These are phyloP conservation scores for Blastobotrys parvus DNA, from an alignment of 805 yeast genomes.

Conservation along the genomic window DNA sequence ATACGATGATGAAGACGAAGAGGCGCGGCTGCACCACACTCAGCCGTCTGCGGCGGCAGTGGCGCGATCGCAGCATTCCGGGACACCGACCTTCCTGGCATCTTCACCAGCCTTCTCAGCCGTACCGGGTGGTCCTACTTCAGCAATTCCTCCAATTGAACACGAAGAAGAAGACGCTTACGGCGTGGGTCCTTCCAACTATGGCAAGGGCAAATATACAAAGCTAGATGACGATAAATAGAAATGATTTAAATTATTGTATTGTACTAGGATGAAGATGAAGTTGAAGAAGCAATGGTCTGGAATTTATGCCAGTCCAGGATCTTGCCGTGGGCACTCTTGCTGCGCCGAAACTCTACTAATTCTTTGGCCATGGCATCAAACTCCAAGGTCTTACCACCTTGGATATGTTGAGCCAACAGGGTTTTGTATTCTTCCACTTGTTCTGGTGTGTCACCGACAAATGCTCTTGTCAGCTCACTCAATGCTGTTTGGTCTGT, in stretches of 20 bases:
- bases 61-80: conserved; percentile 8
- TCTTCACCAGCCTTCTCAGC: too few relatives aligned
- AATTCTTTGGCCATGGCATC: conserved; percentile 4
- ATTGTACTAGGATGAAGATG: too few relatives aligned
- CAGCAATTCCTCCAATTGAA: too few relatives aligned
- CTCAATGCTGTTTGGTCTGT: conserved; percentile 10
- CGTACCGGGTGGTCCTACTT: too few relatives aligned
- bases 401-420: conserved; percentile 3
- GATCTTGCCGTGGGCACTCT: not conserved
- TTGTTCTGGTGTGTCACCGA: conserved; percentile 8
- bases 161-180: too few relatives aligned
- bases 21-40: conserved; percentile 4
- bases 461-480: conserved; percentile 9
- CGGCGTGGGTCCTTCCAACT: too few relatives aligned
- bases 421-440: conserved; percentile 8
- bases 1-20: conserved; percentile 7
- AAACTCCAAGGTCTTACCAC: not conserved
- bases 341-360: conserved; percentile 1
- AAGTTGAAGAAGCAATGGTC: not conserved
- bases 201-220: too few relatives aligned
- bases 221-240: too few relatives aligned
- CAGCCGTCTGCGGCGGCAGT: conserved; percentile 24
- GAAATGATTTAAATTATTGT: too few relatives aligned
- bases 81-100: not conserved
- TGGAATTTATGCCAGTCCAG: conserved; percentile 6